phyloP scores from a whole-genome alignment of 2,329 filamentous ascomycete species.

The Berkeleyomyces rouxiae region DNA sequence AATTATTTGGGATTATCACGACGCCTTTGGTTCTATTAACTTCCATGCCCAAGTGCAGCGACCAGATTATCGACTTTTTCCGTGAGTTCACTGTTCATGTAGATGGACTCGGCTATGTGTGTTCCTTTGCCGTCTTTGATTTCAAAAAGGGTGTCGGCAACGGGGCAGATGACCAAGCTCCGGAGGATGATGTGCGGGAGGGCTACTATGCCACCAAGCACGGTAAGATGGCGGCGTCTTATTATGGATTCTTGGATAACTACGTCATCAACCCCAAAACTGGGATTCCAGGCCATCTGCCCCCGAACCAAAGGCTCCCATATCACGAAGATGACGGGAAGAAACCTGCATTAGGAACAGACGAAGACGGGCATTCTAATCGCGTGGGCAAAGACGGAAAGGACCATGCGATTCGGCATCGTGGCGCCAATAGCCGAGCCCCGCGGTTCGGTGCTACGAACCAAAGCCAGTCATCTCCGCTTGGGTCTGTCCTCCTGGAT shows the following conservation, averaged over 20 bases:
- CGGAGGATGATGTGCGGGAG: constrained; percentile 50
- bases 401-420: background rate
- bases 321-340: constrained; percentile 15
- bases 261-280: constrained; percentile 63
- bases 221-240: constrained; percentile 95
- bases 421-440: background rate
- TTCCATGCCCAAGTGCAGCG: constrained; percentile 72
- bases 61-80: constrained; percentile 94
- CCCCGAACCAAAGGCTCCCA: constrained; percentile 31
- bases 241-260: constrained; percentile 87
- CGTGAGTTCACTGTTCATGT: constrained; percentile 95
- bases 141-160: constrained; percentile 64
- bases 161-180: constrained; percentile 18
- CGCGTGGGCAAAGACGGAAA: background rate
- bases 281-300: constrained; percentile 44
- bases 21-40: constrained; percentile 80
- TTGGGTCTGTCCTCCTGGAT: constrained; percentile 58
- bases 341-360: background rate
- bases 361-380: background rate
- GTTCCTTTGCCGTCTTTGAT: constrained; percentile 93
- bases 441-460: constrained; percentile 27
- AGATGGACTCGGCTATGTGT: constrained; percentile 88
- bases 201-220: constrained; percentile 94
- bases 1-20: constrained; percentile 80
- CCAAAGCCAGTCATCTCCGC: constrained; percentile 49